These are phyloP conservation scores for Fusarium sp. DNA, from an alignment of 2,329 filamentous ascomycete genomes.

Conservation along the genomic window DNA sequence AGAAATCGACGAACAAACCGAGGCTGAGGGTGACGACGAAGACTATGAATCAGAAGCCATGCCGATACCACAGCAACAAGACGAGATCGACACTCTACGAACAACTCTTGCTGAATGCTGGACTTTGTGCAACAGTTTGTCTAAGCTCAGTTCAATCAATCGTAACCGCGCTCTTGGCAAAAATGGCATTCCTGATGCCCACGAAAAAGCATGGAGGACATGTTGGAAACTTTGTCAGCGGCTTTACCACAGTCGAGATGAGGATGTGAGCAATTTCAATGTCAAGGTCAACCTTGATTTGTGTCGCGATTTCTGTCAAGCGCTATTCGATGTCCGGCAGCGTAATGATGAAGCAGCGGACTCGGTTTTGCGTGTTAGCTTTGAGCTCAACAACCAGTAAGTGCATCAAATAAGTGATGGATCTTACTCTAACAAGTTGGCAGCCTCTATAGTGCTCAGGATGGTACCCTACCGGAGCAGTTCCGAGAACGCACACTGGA, in stretches of 20 bases:
- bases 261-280: conserved; percentile 71
- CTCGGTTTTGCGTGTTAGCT: conserved; percentile 89
- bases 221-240: conserved; percentile 95
- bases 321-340: conserved; percentile 85
- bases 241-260: conserved; percentile 83
- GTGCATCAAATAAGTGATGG: conserved; percentile 37
- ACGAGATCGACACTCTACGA: conserved; percentile 74
- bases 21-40: conserved; percentile 64
- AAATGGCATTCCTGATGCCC: conserved; percentile 77
- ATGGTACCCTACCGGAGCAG: conserved; percentile 79
- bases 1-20: conserved; percentile 67
- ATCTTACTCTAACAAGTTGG: conserved; percentile 40
- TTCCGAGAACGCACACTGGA: conserved; percentile 92
- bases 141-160: conserved; percentile 84
- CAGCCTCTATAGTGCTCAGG: conserved; percentile 88
- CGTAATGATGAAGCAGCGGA: conserved; percentile 82
- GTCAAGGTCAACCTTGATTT: conserved; percentile 83
- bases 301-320: conserved; percentile 91
- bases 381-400: conserved; percentile 92
- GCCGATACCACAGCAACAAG: conserved; percentile 57
- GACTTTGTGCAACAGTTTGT: conserved; percentile 92
- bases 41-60: conserved; percentile 58
- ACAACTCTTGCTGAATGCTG: conserved; percentile 88
- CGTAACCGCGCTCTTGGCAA: conserved; percentile 81
- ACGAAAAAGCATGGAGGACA: conserved; percentile 90